Conservation (phyloP, 257 asterid genomes). For the Solanum verrucosum region DNA sequence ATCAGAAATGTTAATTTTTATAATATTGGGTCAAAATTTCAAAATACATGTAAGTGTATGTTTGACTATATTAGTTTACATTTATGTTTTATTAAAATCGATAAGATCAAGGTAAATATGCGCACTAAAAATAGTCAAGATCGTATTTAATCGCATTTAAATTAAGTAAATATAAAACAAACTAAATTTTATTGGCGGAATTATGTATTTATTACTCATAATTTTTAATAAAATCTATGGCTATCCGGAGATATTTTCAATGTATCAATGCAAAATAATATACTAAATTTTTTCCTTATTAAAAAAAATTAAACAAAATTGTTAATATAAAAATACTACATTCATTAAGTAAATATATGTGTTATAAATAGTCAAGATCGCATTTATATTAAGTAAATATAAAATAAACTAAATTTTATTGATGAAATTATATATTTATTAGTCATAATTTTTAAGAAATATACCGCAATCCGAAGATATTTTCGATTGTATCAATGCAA, state of each 20-base stretch:
- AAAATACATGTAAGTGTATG: neutral
- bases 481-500: constrained; percentile 8
- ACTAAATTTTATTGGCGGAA: neutral
- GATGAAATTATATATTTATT: neutral
- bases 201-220: neutral
- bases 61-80: neutral
- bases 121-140: neutral
- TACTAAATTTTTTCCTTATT: neutral
- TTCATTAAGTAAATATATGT: neutral
- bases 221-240: neutral
- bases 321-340: neutral
- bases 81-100: neutral
- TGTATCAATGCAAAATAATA: neutral
- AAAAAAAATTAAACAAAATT: too few relatives aligned
- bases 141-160: neutral
- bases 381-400: neutral
- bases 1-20: neutral
- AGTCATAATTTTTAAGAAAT: neutral
- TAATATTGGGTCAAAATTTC: neutral
- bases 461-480: neutral
- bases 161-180: neutral
- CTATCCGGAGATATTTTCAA: constrained; percentile 5
- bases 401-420: neutral
- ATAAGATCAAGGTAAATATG: neutral
- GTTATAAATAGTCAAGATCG: neutral